A percentile compares a stretch with the other conserved stretches of the same genome.
Conservation (phyloP, 495 filamentous ascomycete species). For the Daldinia childiae region DNA sequence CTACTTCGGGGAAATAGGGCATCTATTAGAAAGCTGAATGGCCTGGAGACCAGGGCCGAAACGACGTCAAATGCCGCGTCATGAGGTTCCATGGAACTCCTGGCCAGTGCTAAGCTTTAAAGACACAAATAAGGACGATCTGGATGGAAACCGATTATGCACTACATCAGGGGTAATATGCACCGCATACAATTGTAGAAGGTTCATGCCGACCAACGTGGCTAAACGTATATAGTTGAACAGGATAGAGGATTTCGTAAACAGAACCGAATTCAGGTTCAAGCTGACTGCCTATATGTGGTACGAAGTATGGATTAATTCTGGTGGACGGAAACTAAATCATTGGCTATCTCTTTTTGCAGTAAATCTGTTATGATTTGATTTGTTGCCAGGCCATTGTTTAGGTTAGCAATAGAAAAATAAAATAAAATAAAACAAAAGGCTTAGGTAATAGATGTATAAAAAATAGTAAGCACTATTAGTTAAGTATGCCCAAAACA, state of each 20-base stretch:
- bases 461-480: not conserved
- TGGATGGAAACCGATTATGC: slow-evolving; percentile 57
- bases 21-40: not conserved
- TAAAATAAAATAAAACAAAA: not conserved
- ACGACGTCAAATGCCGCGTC: slow-evolving; percentile 44
- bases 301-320: slow-evolving; percentile 17
- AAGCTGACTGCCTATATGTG: slow-evolving; percentile 8
- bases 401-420: not conserved
- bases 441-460: not conserved
- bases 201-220: slow-evolving; percentile 57
- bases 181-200: slow-evolving; percentile 56
- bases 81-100: slow-evolving; percentile 56
- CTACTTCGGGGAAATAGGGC: not conserved
- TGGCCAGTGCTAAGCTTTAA: slow-evolving; percentile 61
- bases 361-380: not conserved
- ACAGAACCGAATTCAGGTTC: slow-evolving; percentile 33
- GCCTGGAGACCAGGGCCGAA: slow-evolving; percentile 7
- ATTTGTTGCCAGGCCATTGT: slow-evolving; percentile 3
- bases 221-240: slow-evolving; percentile 55
- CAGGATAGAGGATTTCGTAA: slow-evolving; percentile 56
- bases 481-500: not conserved
- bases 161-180: slow-evolving; percentile 56
- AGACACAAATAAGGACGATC: slow-evolving; percentile 57
- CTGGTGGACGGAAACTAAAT: slow-evolving; percentile 12
- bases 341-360: not conserved